These are phyloP conservation scores for Cordyceps farinosa DNA, from an alignment of 2,329 filamentous ascomycete genomes.

Conservation along the genomic window DNA sequence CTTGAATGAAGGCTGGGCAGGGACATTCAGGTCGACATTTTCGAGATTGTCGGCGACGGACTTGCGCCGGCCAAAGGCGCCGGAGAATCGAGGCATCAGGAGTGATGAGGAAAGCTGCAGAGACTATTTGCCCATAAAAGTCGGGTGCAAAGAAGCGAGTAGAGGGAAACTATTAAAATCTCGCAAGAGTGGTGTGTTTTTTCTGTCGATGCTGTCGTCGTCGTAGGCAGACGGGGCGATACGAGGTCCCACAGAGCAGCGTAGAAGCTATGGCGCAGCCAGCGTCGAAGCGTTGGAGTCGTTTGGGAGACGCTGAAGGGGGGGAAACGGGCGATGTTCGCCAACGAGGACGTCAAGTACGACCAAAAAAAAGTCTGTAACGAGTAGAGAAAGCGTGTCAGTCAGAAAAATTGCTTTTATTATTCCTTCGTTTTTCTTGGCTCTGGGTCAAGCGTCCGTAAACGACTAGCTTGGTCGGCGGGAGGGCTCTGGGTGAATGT, in stretches of 20 bases:
- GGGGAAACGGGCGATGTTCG: neutral
- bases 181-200: neutral
- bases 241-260: conserved; percentile 18
- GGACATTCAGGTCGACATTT: conserved; percentile 43
- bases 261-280: conserved; percentile 4
- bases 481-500: neutral
- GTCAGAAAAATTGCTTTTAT: neutral
- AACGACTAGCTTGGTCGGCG: neutral
- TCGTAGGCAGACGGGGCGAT: conserved; percentile 12
- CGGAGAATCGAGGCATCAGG: conserved; percentile 61
- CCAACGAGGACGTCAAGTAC: neutral
- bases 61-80: conserved; percentile 57
- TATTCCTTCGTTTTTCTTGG: neutral
- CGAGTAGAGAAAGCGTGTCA: neutral
- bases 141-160: neutral
- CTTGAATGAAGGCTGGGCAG: conserved; percentile 52
- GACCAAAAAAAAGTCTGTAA: neutral
- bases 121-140: conserved; percentile 10
- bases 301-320: conserved; percentile 5
- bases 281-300: conserved; percentile 14
- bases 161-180: neutral
- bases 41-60: conserved; percentile 54
- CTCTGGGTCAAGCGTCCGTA: neutral
- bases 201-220: neutral
- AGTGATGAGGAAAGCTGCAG: conserved; percentile 24